Evolutionary conservation across 441 rosid species (phyloP), one percentile per base, ranked within the genome.

Genomic region (Pelargonium australe): DNA sequence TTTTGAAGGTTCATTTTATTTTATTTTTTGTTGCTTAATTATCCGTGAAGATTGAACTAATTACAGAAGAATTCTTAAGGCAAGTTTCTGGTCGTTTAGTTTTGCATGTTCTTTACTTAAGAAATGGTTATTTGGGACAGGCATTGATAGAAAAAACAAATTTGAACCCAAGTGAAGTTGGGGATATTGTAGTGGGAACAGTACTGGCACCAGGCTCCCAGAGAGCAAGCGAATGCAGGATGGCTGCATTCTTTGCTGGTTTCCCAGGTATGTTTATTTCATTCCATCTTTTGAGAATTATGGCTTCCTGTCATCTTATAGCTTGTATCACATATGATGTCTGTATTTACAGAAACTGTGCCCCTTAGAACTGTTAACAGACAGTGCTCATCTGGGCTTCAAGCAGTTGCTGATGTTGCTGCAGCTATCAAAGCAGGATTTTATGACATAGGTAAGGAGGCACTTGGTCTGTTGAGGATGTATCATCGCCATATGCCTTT

Each of bases 351-450:
- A 88, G 99, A 95, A 43, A 90, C 95, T 10, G 98, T 95, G 71
- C 89, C 99, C 0, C 40, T 92, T 71, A 89, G 95, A 77, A 95
- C 98, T 68, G 99, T 95, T 74, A 95, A 95, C 73, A 85, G 98
- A 79, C 99, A 92, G 71, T 95, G 99, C 68, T 89, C 99, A 3
- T 95, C 99, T 66, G 99, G 99, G 70, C 96, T 95, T 82, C 98
- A 95, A 77, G 99, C 99, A 14, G 97, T 95, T 83, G 99, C 98
- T 73, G 99, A 95, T 55, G 99, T 95, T n/a, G 99, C 98, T 31
- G 98, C 99, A 28, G 90, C 96, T 69, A 92, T 95, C 20, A 92
- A 84, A 85, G 98, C 97, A 40, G 99, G 99, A 64, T 95, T 87
- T 78, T 95, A 95, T 76, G 98, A 92, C 67, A 95, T 95, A 65